phyloP scores from a whole-genome alignment of 805 yeast genomes.

The Huiozyma sinensis region DNA sequence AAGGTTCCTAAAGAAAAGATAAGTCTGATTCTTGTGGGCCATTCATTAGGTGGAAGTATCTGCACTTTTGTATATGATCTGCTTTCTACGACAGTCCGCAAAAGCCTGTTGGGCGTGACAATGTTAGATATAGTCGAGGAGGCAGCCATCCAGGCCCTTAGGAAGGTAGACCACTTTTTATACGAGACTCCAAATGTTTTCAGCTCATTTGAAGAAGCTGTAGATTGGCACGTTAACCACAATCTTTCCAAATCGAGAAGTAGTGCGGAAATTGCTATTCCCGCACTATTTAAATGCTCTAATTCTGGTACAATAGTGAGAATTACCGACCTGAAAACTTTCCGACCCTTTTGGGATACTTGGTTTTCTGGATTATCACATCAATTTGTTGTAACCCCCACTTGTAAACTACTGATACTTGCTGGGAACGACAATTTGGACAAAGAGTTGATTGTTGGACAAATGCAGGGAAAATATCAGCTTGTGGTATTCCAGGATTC shows the following conservation, averaged over 20 bases:
- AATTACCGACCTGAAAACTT: constrained; percentile 51
- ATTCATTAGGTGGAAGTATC: constrained; percentile 87
- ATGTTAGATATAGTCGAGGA: constrained; percentile 93
- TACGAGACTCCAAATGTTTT: constrained; percentile 55
- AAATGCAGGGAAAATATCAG: constrained; percentile 97
- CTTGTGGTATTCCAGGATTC: constrained; percentile 68
- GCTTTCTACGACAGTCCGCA: constrained; percentile 11
- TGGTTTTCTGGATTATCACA: constrained; percentile 74
- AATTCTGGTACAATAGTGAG: constrained; percentile 34
- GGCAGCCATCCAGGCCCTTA: constrained; percentile 64
- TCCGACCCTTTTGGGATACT: constrained; percentile 61
- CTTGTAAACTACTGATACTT: constrained; percentile 62
- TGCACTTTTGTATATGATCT: constrained; percentile 41
- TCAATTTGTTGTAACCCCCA: constrained; percentile 36
- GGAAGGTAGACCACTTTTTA: constrained; percentile 58
- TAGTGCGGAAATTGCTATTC: constrained; percentile 73
- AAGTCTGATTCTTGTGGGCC: constrained; percentile 61
- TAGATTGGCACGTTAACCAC: constrained; percentile 70
- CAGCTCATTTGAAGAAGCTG: constrained; percentile 41
- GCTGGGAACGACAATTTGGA: constrained; percentile 89
- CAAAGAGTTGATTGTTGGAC: constrained; percentile 79
- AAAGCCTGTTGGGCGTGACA: constrained; percentile 49
- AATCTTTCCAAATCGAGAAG: constrained; percentile 41
- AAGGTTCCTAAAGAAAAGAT: constrained; percentile 8
- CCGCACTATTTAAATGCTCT: constrained; percentile 40